Conservation (phyloP, 2,329 filamentous ascomycete genomes). For the Huntiella decipiens region DNA sequence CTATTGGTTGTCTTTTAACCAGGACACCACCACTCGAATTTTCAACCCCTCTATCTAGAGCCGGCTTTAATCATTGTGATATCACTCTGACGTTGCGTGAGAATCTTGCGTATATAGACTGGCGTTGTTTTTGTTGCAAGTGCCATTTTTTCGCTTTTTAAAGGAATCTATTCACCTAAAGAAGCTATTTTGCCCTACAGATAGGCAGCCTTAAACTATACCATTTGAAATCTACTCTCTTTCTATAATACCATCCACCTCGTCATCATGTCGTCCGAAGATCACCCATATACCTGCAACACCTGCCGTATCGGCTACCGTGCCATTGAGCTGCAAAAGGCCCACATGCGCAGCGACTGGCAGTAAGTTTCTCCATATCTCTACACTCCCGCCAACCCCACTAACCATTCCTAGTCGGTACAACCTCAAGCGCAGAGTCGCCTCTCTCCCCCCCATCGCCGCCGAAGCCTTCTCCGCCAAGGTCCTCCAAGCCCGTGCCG, state of each 20-base stretch:
- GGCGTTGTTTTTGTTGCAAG: neutral
- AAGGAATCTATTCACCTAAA: neutral
- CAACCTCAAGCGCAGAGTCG: conserved; percentile 87
- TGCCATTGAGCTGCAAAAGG: conserved; percentile 78
- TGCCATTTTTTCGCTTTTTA: neutral
- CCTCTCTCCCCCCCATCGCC: conserved; percentile 72
- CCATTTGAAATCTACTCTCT: neutral
- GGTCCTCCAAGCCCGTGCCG: conserved; percentile 76
- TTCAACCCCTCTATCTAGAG: conserved; percentile 9
- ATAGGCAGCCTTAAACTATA: neutral
- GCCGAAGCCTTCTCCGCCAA: conserved; percentile 92
- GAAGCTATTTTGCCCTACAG: neutral
- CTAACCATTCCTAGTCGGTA: conserved; percentile 44
- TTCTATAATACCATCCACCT: neutral
- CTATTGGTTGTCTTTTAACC: conserved; percentile 3
- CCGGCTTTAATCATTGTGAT: neutral
- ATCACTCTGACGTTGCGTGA: neutral
- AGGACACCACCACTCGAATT: conserved; percentile 9
- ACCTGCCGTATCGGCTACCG: conserved; percentile 94
- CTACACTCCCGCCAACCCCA: conserved; percentile 2
- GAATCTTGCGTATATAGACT: neutral
- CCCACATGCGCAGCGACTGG: conserved; percentile 97
- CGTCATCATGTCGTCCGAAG: conserved; percentile 17
- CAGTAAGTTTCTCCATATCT: conserved; percentile 44
- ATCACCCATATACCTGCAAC: conserved; percentile 94